Conservation (phyloP, 1,284 basidiomycete species). For the Thelephora terrestris region DNA sequence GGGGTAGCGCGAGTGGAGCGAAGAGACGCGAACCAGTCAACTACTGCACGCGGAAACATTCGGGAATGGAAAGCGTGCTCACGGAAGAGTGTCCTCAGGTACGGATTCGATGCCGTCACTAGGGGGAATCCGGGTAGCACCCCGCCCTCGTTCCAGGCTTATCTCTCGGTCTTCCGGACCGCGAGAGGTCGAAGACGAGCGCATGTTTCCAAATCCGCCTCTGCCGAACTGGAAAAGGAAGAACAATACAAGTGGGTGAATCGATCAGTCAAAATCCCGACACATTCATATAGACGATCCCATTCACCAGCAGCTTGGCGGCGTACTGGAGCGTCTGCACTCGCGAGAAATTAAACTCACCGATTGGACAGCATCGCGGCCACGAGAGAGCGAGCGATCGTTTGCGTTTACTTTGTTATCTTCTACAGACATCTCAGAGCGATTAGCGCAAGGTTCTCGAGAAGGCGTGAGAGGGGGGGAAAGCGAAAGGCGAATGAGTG, state of each 20-base stretch:
- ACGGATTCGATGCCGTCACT: constrained; percentile 23
- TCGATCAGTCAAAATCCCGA: background rate
- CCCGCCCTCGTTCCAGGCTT: background rate
- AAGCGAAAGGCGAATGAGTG: too few relatives aligned
- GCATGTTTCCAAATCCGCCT: constrained; percentile 61
- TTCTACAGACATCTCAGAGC: too few relatives aligned
- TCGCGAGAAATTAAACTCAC: constrained; percentile 6
- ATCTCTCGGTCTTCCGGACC: constrained; percentile 14
- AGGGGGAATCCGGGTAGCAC: constrained; percentile 23
- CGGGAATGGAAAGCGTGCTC: constrained; percentile 8
- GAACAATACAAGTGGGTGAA: background rate
- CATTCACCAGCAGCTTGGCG: too few relatives aligned
- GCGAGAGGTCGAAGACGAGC: constrained; percentile 32
- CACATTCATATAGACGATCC: too few relatives aligned
- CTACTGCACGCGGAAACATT: too few relatives aligned
- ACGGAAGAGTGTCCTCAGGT: constrained; percentile 37
- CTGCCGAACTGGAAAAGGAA: constrained; percentile 42
- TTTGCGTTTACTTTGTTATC: background rate
- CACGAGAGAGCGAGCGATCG: constrained; percentile 21
- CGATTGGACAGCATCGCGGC: constrained; percentile 19
- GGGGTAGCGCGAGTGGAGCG: too few relatives aligned
- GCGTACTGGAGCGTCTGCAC: background rate
- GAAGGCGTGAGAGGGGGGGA: too few relatives aligned
- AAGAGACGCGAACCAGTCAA: too few relatives aligned
- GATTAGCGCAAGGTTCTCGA: too few relatives aligned